phyloP scores from a whole-genome alignment of 257 asterid genomes.

The Plectranthus barbatus region DNA sequence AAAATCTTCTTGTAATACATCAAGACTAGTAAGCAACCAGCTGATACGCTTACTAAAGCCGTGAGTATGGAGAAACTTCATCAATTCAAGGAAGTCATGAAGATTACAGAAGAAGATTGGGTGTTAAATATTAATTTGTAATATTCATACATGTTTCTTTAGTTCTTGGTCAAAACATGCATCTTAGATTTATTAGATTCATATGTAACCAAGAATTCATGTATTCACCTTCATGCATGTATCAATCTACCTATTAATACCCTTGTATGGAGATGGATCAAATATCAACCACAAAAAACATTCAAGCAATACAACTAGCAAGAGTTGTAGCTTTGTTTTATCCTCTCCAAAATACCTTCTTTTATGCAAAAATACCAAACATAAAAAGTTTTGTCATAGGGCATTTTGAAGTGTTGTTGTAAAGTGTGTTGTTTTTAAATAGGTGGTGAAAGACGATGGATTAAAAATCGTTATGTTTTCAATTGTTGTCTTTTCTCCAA shows the following conservation, averaged over 20 bases:
- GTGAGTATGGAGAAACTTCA: not conserved
- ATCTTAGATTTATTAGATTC: too few relatives aligned
- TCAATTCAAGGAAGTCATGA: not conserved
- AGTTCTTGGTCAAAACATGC: not conserved
- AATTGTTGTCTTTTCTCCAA: too few relatives aligned
- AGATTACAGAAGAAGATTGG: not conserved
- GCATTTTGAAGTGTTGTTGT: too few relatives aligned
- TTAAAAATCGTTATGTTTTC: too few relatives aligned
- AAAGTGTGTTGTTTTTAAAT: too few relatives aligned
- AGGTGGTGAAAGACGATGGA: too few relatives aligned
- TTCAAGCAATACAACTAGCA: too few relatives aligned
- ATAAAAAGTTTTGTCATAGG: too few relatives aligned
- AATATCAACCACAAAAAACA: too few relatives aligned
- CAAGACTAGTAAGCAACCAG: not conserved
- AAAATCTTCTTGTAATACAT: not conserved
- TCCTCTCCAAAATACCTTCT: too few relatives aligned
- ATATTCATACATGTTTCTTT: not conserved
- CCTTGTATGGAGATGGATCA: not conserved
- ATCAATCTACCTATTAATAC: not conserved
- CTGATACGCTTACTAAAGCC: not conserved
- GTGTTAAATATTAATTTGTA: not conserved
- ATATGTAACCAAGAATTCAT: not conserved
- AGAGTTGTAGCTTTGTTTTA: too few relatives aligned
- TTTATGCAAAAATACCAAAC: too few relatives aligned
- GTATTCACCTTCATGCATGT: not conserved